Evolutionary conservation across 495 filamentous ascomycete genomes (phyloP), one percentile per base, ranked within the genome.

Genomic region (Bryoglossum gracile): DNA sequence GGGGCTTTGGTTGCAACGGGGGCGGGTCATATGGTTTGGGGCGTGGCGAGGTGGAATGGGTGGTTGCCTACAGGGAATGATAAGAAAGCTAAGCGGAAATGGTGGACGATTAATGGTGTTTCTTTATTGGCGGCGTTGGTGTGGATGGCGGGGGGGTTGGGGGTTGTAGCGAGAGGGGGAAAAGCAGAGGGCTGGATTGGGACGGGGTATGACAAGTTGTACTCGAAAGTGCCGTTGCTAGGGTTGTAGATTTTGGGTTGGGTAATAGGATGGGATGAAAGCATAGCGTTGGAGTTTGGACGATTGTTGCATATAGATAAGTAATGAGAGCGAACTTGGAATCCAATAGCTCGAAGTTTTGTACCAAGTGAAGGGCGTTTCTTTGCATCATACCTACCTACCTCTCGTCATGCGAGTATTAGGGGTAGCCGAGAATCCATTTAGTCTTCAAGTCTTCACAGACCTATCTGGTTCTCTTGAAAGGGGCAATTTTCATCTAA

Each of bases 101-200:
- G 85, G 79, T 80, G 84, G 73, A 55, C 68, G 3, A 74, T 94
- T 35, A 83, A 89, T 61, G 81, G 67, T 0, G 64, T 81, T 32
- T 70, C 76, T 1, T 78, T 73, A 0, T 63, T 69, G 2, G 69
- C 82, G 13, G 68, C 79, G 17, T 76, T 63, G 0, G 35, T 87
- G 23, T 96, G 90, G 90, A 74, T 89, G 46, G 85, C 81, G 1
- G 90, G 90, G 26, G 80, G 86, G 6, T 65, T 94, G 41, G 86
- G 85, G 0, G 70, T 95, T 38, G 77, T 95, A 21, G 86, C 81
- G 13, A 72, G 78, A 55, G 84, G 72, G n/a, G 89, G 89, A 0
- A 63, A 64, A 48, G 80, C 77, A 8, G 65, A 71, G 16, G 87
- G 87, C 1, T 96, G 88, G 84, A 70, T 94, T 19, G 87, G 79